These are phyloP conservation scores for Saccharomycopsis capsularis DNA, from an alignment of 805 yeast genomes.

Conservation along the genomic window DNA sequence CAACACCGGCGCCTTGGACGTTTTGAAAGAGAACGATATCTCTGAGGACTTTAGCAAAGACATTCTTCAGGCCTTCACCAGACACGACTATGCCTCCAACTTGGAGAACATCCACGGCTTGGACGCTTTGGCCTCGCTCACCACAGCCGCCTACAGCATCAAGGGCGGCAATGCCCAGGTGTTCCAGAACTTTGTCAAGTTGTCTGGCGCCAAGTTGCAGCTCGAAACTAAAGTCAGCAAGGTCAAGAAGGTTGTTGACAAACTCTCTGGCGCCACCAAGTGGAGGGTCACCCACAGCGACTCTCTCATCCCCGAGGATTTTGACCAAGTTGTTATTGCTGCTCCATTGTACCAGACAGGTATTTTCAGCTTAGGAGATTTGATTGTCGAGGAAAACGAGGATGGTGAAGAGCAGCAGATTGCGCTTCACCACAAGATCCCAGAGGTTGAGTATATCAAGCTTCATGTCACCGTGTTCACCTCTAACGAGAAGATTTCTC, in stretches of 20 bases:
- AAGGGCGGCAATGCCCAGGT: slow-evolving; percentile 41
- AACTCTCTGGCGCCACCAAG: no score
- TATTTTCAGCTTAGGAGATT: slow-evolving; percentile 25
- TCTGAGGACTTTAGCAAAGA: slow-evolving; percentile 27
- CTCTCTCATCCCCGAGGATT: slow-evolving; percentile 21
- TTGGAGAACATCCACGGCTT: slow-evolving; percentile 36
- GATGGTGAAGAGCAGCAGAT: no score
- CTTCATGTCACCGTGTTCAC: slow-evolving; percentile 34
- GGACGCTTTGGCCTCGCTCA: slow-evolving; percentile 34
- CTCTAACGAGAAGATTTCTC: not conserved
- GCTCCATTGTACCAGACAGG: slow-evolving; percentile 33
- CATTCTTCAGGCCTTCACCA: slow-evolving; percentile 34
- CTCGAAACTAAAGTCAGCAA: slow-evolving; percentile 29
- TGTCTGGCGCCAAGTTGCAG: slow-evolving; percentile 29
- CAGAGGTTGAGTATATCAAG: slow-evolving; percentile 32
- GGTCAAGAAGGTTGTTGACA: slow-evolving; percentile 17
- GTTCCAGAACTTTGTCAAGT: slow-evolving; percentile 34
- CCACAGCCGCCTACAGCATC: slow-evolving; percentile 31
- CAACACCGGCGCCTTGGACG: slow-evolving; percentile 24
- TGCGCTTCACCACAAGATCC: no score
- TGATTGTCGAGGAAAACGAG: not conserved
- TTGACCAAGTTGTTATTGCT: slow-evolving; percentile 40
- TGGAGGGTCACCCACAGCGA: slow-evolving; percentile 20
- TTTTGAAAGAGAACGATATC: slow-evolving; percentile 25
- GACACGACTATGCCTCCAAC: slow-evolving; percentile 40